Percentiles rank a stretch among this genome's conserved stretches.
phyloP scores from a whole-genome alignment of 768 basidiomycete species.

The Pleurotus giganteus region DNA sequence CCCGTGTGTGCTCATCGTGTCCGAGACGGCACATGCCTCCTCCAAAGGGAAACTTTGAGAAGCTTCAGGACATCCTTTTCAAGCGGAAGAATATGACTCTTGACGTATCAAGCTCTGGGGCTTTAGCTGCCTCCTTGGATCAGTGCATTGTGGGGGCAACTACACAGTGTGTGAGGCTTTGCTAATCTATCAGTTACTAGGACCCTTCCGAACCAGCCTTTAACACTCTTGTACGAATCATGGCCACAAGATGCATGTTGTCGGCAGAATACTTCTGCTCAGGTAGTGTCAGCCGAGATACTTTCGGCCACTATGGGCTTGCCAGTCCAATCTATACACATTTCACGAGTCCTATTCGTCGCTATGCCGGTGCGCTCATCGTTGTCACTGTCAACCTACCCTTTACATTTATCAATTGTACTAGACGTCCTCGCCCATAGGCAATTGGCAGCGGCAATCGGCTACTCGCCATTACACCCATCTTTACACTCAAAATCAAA shows the following conservation, averaged over 20 bases:
- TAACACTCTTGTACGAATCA: conserved; percentile 97
- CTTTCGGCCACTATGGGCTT: conserved; percentile 97
- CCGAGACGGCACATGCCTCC: conserved; percentile 86
- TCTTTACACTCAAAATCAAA: conserved; percentile 85
- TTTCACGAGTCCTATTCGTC: conserved; percentile 95
- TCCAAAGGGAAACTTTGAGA: conserved; percentile 92
- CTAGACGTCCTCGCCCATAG: conserved; percentile 91
- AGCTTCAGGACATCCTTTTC: conserved; percentile 84
- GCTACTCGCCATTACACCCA: conserved; percentile 77
- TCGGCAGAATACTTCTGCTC: conserved; percentile 98
- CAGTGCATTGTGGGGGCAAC: conserved; percentile 69
- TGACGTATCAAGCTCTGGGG: conserved; percentile 89
- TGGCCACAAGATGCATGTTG: conserved; percentile 98
- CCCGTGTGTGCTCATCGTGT: not conserved
- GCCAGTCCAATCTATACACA: conserved; percentile 97
- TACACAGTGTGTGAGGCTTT: not conserved
- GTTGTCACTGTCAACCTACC: not conserved
- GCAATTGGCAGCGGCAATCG: conserved; percentile 89
- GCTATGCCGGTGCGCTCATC: conserved; percentile 76
- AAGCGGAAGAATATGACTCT: conserved; percentile 82
- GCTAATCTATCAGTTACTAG: conserved; percentile 33
- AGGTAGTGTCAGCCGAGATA: conserved; percentile 87
- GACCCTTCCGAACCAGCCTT: conserved; percentile 85
- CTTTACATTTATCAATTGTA: not conserved
- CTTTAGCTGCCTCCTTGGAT: conserved; percentile 86